A percentile compares a stretch with the other conserved stretches of the same genome.
Evolutionary conservation across 2,329 filamentous ascomycete genomes (phyloP).

Genomic region (Madurella mycetomatis): DNA sequence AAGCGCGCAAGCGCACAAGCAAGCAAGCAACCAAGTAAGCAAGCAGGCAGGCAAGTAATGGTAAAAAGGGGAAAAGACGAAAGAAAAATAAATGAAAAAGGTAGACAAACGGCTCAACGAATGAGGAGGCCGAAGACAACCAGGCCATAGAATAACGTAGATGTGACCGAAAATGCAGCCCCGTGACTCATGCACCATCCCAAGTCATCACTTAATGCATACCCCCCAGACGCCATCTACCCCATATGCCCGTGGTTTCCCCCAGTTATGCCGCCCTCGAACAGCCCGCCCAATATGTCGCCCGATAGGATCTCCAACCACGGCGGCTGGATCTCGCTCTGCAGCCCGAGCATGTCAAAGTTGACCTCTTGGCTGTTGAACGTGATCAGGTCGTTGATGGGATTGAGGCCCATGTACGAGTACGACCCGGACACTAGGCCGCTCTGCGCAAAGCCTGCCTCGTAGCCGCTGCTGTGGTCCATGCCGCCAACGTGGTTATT

Average conservation of each 20-base stretch:
- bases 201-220: too few species aligned
- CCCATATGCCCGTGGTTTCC: constrained; percentile 14
- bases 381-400: constrained; percentile 52
- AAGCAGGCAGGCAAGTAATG: too few species aligned
- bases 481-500: background rate
- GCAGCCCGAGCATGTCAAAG: constrained; percentile 58
- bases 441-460: constrained; percentile 27
- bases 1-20: too few species aligned
- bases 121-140: too few species aligned
- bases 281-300: constrained; percentile 57
- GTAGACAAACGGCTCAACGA: too few species aligned
- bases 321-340: constrained; percentile 61
- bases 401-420: constrained; percentile 31
- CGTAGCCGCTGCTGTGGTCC: constrained; percentile 17
- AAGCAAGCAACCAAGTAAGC: too few species aligned
- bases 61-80: too few species aligned
- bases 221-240: background rate
- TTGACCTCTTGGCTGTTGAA: constrained; percentile 76
- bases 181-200: background rate
- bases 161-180: too few species aligned
- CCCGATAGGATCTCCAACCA: constrained; percentile 72
- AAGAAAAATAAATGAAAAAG: too few species aligned
- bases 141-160: too few species aligned
- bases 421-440: constrained; percentile 27
- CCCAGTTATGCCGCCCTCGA: constrained; percentile 32